Percentiles rank a stretch among this genome's conserved stretches.
These are phyloP conservation scores for Vitis hybrid DNA, from an alignment of 177 flowering plant genomes.

Conservation along the genomic window DNA sequence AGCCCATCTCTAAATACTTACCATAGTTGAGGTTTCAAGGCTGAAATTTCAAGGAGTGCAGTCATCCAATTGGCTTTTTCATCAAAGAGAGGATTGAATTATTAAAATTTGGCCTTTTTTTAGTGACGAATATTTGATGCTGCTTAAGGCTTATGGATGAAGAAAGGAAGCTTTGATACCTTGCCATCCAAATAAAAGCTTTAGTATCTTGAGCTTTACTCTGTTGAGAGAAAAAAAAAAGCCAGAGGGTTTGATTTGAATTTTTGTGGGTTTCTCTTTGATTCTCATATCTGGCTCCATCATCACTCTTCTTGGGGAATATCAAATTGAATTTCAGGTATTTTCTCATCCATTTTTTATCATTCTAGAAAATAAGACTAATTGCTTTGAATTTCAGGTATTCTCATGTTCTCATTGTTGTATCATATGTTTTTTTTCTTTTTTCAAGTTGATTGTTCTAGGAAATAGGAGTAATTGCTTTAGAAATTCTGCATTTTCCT, in stretches of 20 bases:
- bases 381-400: too few species aligned
- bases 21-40: neutral
- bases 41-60: constrained; percentile 1
- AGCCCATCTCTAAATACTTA: too few species aligned
- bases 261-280: neutral
- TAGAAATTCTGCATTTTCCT: too few species aligned
- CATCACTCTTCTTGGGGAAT: neutral
- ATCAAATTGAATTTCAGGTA: constrained; percentile 13
- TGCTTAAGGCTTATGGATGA: constrained; percentile 14
- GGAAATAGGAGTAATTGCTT: too few species aligned
- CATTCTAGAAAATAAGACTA: neutral
- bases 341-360: neutral
- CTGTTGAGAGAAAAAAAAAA: constrained; percentile 4
- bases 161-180: constrained; percentile 28
- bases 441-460: neutral
- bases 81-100: constrained; percentile 16
- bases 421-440: neutral
- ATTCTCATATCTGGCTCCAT: neutral
- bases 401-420: neutral
- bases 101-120: neutral
- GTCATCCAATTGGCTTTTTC: constrained; percentile 1
- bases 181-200: constrained; percentile 26
- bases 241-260: constrained; percentile 19
- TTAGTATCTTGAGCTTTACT: constrained; percentile 17
- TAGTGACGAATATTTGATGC: constrained; percentile 1